Conservation (phyloP, 768 basidiomycete genomes). For the Favolaschia claudopus region DNA sequence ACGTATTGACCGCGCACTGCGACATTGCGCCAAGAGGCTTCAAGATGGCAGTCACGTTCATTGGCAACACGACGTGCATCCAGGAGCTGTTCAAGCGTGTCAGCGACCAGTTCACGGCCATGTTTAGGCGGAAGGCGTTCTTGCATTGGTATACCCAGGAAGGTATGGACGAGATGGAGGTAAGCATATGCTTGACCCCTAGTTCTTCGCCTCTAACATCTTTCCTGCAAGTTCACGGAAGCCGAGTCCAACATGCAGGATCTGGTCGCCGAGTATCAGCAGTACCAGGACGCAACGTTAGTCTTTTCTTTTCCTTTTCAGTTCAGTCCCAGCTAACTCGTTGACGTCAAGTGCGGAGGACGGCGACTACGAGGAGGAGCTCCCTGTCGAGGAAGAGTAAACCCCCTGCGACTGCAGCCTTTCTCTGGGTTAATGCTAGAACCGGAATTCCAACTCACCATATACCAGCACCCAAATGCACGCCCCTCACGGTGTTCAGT, state of each 20-base stretch:
- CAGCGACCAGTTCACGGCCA: constrained; percentile 97
- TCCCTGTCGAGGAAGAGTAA: constrained; percentile 63
- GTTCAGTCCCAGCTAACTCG: constrained; percentile 22
- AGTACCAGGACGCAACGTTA: constrained; percentile 93
- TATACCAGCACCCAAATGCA: constrained; percentile 9
- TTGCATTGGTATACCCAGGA: constrained; percentile 99
- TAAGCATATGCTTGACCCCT: constrained; percentile 40
- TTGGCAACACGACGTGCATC: constrained; percentile 97
- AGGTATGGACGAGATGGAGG: constrained; percentile 99
- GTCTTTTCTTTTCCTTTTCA: constrained; percentile 38
- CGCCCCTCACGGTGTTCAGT: not conserved
- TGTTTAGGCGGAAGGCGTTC: constrained; percentile 99
- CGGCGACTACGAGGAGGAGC: constrained; percentile 89
- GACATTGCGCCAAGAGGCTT: constrained; percentile 95
- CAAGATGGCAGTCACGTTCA: constrained; percentile 97
- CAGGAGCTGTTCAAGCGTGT: constrained; percentile 99
- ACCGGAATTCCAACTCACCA: not conserved
- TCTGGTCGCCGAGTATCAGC: constrained; percentile 96
- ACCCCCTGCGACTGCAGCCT: too few species aligned
- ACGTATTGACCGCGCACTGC: constrained; percentile 97
- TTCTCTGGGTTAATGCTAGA: constrained; percentile 9
- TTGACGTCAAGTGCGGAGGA: constrained; percentile 87
- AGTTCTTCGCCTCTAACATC: not conserved
- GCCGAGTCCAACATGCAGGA: constrained; percentile 99
- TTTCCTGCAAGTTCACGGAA: constrained; percentile 83